Evolutionary conservation across 225 moss, liverwort and hornwort genomes (phyloP), one percentile per base, ranked within the genome.

Genomic region (Polytrichum formosum): DNA sequence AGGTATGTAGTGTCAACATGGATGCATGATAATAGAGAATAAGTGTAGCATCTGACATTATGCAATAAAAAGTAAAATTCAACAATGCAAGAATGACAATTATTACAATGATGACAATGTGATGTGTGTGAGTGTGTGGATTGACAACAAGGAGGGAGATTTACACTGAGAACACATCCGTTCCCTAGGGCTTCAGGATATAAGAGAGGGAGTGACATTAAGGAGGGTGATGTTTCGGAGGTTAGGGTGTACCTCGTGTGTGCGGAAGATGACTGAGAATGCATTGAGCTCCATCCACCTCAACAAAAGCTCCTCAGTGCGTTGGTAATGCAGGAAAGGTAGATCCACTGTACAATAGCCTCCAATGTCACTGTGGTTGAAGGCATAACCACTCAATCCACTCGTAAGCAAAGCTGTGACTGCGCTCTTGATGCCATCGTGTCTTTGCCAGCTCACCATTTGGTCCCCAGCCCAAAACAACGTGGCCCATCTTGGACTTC

Each of bases 241-340:
- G 26, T 26, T 1, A 1, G 26, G 26, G 26, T 8, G 0, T 20
- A 94, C 94, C 88, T 95, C 91, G 18, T 95, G 95, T 2, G 92
- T 92, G 63, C 95, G 90, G 73, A 95, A 95, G 69, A 92, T 85
- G 61, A 89, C 87, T 16, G 95, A 92, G 76, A 95, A 95, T 5
- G 95, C 89, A 54, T 95, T 95, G 69, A 95, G 87, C 76, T 95
- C 95, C 95, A 92, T 95, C 95, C 95, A 95, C 25, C 95, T 82
- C 9, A 90, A 33, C 22, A 95, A 79, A 18, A 95, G 91, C 74
- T 95, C 95, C 76, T 95, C 88, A 6, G 78, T 79, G 21, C 95
- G 84, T 26, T 73, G 75, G 73, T 92, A 92, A 0, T 88, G 67
- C 25, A 92, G 33, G 23, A 92, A 63, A 0, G 95, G 92, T 26